A percentile compares a stretch with the other conserved stretches of the same genome.
These are phyloP conservation scores for Exophiala viscosa DNA, from an alignment of 2,329 filamentous ascomycete species.

Conservation along the genomic window DNA sequence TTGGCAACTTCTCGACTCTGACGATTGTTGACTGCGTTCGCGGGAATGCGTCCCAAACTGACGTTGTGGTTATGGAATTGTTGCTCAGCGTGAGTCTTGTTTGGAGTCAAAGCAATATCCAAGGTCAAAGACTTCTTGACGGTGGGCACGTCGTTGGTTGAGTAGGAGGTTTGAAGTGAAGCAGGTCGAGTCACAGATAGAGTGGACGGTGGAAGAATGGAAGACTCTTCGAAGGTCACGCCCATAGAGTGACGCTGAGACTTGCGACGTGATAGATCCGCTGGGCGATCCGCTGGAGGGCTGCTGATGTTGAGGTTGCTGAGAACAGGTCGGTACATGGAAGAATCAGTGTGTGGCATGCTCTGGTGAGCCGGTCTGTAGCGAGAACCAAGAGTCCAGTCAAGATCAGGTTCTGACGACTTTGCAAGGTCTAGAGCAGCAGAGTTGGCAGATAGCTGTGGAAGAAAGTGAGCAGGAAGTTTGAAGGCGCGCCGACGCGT, in stretches of 20 bases:
- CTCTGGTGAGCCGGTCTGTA: conserved; percentile 64
- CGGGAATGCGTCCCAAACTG: conserved; percentile 74
- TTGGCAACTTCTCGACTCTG: conserved; percentile 66
- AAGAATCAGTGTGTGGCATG: conserved; percentile 53
- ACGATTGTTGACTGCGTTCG: conserved; percentile 61
- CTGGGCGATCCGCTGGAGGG: conserved; percentile 30
- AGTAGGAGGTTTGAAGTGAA: conserved; percentile 76
- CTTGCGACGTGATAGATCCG: conserved; percentile 36
- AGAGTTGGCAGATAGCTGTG: conserved; percentile 74
- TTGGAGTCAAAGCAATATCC: conserved; percentile 39
- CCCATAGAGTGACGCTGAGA: conserved; percentile 45
- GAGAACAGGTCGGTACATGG: conserved; percentile 37
- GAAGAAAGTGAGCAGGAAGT: conserved; percentile 25
- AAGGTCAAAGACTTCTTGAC: conserved; percentile 65
- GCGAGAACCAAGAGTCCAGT: conserved; percentile 63
- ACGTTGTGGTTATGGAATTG: conserved; percentile 70
- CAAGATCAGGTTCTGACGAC: conserved; percentile 61
- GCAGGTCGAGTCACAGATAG: conserved; percentile 46
- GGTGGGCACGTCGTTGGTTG: conserved; percentile 82
- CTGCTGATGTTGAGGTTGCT: conserved; percentile 34
- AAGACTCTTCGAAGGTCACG: conserved; percentile 34
- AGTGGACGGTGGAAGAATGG: conserved; percentile 27
- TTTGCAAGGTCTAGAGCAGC: conserved; percentile 76
- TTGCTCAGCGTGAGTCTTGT: conserved; percentile 60
- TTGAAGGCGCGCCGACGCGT: background rate